Base-by-base conservation (phyloP, 495 filamentous ascomycete genomes). In the Friedmanniomyces simplex region DNA sequence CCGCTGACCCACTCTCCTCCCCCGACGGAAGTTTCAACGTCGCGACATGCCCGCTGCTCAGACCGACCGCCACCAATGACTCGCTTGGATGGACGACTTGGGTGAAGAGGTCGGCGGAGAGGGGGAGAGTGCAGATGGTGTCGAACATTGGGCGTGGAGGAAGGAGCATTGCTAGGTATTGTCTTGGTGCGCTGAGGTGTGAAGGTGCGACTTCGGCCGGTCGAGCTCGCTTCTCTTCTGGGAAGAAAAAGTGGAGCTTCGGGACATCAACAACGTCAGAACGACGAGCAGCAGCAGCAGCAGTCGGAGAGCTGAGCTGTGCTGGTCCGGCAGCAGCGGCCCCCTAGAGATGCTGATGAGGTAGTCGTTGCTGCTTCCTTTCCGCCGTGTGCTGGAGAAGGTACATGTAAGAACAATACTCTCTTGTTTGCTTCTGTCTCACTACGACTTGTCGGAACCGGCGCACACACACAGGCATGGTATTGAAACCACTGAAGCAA, bases 101-200 rank as follows among this genome's bases (percentile, higher is more conserved):
- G 1, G 87, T 68, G 75, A 98, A 96, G 64, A 98, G 77, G 63
- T 98, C 94, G 60, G 88, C 78, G 41, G 82, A 77, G 36, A 98
- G 80, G 57, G 89, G 86, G 18, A 96, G 77, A n/a, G 86, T 88
- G 76, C 91, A 95, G 58, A 94, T 78, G 56, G 84, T 91, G 68
- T 95, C 88, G 65, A 89, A 84, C 86, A 85, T 85, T 63, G 63
- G 46, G 30, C 25, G 54, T 13, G 39, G 39, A 16, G 4, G 39
- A 5, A 43, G 39, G 5, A 37, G 8, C 34, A 37, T 37, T 8
- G 34, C 34, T n/a, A n/a, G 34, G 34, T 37, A 8, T 16, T 43
- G 4, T 20, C 39, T 20, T 2, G 14, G 4, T 43, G 4, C 18
- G 13, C 14, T 3, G 14, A 16, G 39, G 2, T 43, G 13, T 16